These are phyloP conservation scores for Xylariaceae sp. DNA, from an alignment of 2,329 filamentous ascomycete species.

Conservation along the genomic window DNA sequence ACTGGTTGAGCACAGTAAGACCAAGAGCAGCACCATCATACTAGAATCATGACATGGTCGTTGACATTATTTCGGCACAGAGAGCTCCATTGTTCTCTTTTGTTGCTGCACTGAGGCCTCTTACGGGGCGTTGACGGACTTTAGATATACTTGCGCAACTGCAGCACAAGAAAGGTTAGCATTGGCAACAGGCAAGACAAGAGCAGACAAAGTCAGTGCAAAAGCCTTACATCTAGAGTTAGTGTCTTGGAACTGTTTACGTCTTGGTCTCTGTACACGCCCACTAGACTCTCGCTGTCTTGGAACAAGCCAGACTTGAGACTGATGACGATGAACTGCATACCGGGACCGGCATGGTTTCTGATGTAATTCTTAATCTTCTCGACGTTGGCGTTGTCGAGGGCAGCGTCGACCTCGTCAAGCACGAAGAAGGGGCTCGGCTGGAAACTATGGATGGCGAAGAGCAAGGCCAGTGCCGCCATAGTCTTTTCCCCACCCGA, in stretches of 20 bases:
- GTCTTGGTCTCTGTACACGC: constrained; percentile 91
- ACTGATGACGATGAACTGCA: constrained; percentile 98
- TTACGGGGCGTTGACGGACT: no score
- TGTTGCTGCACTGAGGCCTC: no score
- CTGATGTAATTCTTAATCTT: constrained; percentile 96
- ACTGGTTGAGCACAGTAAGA: no score
- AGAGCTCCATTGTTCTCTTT: no score
- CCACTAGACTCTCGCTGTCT: constrained; percentile 90
- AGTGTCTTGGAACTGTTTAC: constrained; percentile 88
- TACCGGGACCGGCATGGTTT: constrained; percentile 89
- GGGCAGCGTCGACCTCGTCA: constrained; percentile 93
- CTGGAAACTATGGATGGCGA: constrained; percentile 95
- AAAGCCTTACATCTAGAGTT: constrained; percentile 82
- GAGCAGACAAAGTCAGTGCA: neutral
- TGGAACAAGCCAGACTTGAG: constrained; percentile 95
- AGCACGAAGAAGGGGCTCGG: constrained; percentile 96
- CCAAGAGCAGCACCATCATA: no score
- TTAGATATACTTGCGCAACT: constrained; percentile 30
- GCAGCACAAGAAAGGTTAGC: constrained; percentile 16
- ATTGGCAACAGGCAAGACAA: neutral
- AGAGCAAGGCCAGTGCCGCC: constrained; percentile 91
- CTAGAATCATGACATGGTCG: no score
- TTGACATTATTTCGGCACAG: no score
- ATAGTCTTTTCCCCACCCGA: constrained; percentile 98
- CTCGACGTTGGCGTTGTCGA: constrained; percentile 97